Conservation (phyloP, 805 yeast species). For the Zygosaccharomyces rouxii region DNA sequence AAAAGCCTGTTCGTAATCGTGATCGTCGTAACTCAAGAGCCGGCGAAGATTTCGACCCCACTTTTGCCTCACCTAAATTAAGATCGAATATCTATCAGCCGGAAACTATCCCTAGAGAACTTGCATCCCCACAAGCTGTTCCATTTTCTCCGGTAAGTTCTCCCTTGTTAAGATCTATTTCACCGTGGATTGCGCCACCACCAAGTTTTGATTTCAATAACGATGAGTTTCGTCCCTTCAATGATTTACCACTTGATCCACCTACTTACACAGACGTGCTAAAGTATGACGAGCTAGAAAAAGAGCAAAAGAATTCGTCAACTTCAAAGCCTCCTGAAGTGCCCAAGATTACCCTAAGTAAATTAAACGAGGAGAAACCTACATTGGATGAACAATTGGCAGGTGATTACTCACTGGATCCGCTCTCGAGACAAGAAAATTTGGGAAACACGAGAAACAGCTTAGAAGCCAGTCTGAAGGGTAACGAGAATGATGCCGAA, state of each 20-base stretch:
- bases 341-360: constrained; percentile 11
- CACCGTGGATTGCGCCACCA: constrained; percentile 20
- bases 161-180: constrained; percentile 48
- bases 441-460: constrained; percentile 1
- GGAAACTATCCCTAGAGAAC: constrained; percentile 39
- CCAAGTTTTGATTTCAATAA: constrained; percentile 21
- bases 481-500: constrained; percentile 8
- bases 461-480: constrained; percentile 2
- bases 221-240: not conserved
- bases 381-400: not conserved
- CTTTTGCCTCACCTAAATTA: constrained; percentile 32
- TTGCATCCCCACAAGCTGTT: constrained; percentile 61
- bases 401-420: not conserved
- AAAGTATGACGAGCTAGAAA: constrained; percentile 14
- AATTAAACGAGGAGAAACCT: constrained; percentile 8
- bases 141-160: constrained; percentile 53
- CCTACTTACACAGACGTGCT: constrained; percentile 36
- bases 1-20: constrained; percentile 10
- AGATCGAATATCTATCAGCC: constrained; percentile 56
- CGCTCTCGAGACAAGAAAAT: not conserved
- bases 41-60: constrained; percentile 14
- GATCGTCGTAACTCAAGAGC: constrained; percentile 10
- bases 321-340: not conserved
- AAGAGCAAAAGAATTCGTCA: not conserved
- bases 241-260: constrained; percentile 30